Base-by-base conservation (phyloP, 1,284 basidiomycete genomes). In the Puccinia hordei region DNA sequence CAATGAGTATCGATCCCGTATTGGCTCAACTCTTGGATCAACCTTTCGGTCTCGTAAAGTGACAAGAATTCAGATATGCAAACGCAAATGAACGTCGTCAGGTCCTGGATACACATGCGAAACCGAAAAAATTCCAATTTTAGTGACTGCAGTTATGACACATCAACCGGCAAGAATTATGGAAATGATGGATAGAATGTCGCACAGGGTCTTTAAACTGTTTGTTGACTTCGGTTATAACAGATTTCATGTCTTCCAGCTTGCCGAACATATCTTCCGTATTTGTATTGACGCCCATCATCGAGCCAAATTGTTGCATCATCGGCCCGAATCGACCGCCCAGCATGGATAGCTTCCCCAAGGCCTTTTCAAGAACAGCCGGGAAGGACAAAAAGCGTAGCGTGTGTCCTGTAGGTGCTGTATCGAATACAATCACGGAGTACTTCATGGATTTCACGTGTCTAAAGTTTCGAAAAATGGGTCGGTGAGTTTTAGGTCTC, bases 371-470 rank as follows among this genome's bases (percentile, higher is more conserved):
- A 10, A 99, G 89, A 1, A 99, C 97, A 13, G 92, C 92, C 0
- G 96, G 96, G 90, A 99, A 99, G 19, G 94, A 97, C 63, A 99
- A 89, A 89, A 99, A 99, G 53, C 96, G 94, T 6, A 99, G 89
- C 0, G 96, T 99, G 87, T 99, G 96, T 2, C 96, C 97, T 9
- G 96, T 99, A 1, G 96, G 96, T 53, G 96, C 96, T 0, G 96
- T 99, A 86, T 99, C 96, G 85, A 99, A 99, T 38, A 99, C 95
- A 85, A 99, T 98, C 80, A 97, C 94, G 30, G 94, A 95, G 88
- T 97, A 99, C 87, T 98, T 91, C 96, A 99, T 98, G n/a, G 94
- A 97, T 87, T 99, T 98, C 87, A 99, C 97, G 86, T 98, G 95
- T 85, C 94, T 96, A 35, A 19, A 38, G 44, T 44, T 46, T 1